These are phyloP conservation scores for Penicillium sp. DNA, from an alignment of 2,329 filamentous ascomycete genomes.

Conservation along the genomic window DNA sequence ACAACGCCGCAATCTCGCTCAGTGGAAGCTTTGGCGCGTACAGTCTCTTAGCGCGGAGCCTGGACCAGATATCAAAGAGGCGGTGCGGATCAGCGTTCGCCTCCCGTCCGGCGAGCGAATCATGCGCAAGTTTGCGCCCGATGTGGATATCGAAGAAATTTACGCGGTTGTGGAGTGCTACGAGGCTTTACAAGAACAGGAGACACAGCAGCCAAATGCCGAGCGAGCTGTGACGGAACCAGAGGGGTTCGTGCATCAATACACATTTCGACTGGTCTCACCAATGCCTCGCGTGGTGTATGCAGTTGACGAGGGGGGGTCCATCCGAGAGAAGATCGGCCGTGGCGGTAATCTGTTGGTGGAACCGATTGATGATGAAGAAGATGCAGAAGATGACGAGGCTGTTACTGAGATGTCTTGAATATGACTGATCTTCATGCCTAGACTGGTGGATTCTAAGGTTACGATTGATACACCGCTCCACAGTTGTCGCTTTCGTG, in stretches of 20 bases:
- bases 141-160: slow-evolving; percentile 77
- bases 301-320: slow-evolving; percentile 64
- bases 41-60: slow-evolving; percentile 69
- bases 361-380: slow-evolving; percentile 63
- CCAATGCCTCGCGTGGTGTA: slow-evolving; percentile 83
- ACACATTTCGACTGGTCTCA: slow-evolving; percentile 79
- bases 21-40: slow-evolving; percentile 81
- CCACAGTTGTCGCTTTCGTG: neutral
- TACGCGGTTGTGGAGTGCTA: slow-evolving; percentile 97
- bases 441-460: neutral
- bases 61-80: slow-evolving; percentile 59
- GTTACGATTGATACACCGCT: neutral
- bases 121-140: slow-evolving; percentile 68
- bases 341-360: slow-evolving; percentile 86
- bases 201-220: slow-evolving; percentile 11
- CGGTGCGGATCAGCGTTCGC: slow-evolving; percentile 68
- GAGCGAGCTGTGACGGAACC: slow-evolving; percentile 51
- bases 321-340: slow-evolving; percentile 71
- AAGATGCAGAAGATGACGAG: slow-evolving; percentile 46
- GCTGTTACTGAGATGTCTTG: slow-evolving; percentile 4
- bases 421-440: slow-evolving; percentile 2
- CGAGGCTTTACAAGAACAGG: slow-evolving; percentile 57
- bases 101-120: slow-evolving; percentile 69
- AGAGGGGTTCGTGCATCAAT: slow-evolving; percentile 72
- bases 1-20: slow-evolving; percentile 54